These are phyloP conservation scores for Penicillium occitanis DNA, from an alignment of 2,329 filamentous ascomycete genomes.

Conservation along the genomic window DNA sequence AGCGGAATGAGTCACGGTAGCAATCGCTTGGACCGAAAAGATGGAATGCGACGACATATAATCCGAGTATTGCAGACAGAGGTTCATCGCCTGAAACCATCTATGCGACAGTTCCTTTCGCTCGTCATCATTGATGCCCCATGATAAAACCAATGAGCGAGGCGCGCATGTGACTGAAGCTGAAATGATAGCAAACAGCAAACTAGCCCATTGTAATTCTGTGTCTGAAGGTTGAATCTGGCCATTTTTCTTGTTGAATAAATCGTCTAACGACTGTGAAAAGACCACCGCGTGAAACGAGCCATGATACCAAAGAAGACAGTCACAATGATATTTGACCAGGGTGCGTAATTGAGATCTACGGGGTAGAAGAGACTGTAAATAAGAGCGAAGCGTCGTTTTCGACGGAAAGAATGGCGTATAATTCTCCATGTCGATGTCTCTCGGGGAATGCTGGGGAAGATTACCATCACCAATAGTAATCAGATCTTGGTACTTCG, in stretches of 20 bases:
- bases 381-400: constrained; percentile 1
- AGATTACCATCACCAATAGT: background rate
- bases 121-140: constrained; percentile 17
- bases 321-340: constrained; percentile 18
- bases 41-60: constrained; percentile 19
- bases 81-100: constrained; percentile 16
- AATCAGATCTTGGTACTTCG: constrained; percentile 18
- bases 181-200: constrained; percentile 14
- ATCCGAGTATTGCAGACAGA: constrained; percentile 14
- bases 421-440: constrained; percentile 4
- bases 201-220: constrained; percentile 13
- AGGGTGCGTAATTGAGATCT: background rate
- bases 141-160: constrained; percentile 12
- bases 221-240: background rate
- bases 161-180: constrained; percentile 15
- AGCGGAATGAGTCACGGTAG: constrained; percentile 15
- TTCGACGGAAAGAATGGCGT: constrained; percentile 10
- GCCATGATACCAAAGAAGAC: constrained; percentile 19
- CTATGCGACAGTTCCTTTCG: constrained; percentile 12
- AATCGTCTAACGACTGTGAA: background rate
- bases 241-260: constrained; percentile 4
- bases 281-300: constrained; percentile 17
- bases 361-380: constrained; percentile 13
- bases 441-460: constrained; percentile 1
- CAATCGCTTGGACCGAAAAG: constrained; percentile 16